A percentile compares a stretch with the other conserved stretches of the same genome.
These are phyloP conservation scores for Smallanthus sonchifolius DNA, from an alignment of 129 eudicot species.

Conservation along the genomic window DNA sequence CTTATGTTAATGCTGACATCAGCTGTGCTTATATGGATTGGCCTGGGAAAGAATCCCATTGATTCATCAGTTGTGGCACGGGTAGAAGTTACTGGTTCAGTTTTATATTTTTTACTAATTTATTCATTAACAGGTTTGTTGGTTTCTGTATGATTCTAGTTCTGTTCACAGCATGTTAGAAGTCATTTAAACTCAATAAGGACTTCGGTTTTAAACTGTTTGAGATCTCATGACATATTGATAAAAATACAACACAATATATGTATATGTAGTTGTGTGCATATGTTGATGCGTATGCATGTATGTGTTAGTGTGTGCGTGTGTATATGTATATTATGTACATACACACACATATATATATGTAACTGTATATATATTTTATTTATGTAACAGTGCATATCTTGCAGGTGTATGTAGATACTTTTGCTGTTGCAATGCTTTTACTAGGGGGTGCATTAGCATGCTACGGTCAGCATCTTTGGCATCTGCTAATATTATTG, in stretches of 20 bases:
- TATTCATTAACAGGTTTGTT: not conserved
- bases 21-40: conserved; percentile 84
- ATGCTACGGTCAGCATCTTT: conserved; percentile 68
- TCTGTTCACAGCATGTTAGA: not conserved
- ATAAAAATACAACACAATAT: not conserved
- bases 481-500: conserved; percentile 21
- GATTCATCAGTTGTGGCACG: conserved; percentile 72
- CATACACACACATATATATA: not conserved
- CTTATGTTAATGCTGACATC: conserved; percentile 66
- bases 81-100: conserved; percentile 42
- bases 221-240: not conserved
- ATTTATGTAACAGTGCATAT: conserved; percentile 7
- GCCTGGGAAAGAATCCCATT: conserved; percentile 70
- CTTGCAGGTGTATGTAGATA: conserved; percentile 86
- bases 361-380: too few species aligned
- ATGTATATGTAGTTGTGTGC: not conserved
- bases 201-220: not conserved
- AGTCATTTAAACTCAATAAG: not conserved
- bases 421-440: conserved; percentile 57
- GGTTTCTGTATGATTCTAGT: not conserved
- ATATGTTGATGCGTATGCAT: not conserved
- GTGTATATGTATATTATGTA: not conserved
- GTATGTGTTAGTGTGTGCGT: not conserved
- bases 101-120: not conserved
- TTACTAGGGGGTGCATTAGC: conserved; percentile 80